Evolutionary conservation across 176 grass and related monocot genomes (phyloP), one percentile per base, ranked within the genome.

Genomic region (Musa acuminata): DNA sequence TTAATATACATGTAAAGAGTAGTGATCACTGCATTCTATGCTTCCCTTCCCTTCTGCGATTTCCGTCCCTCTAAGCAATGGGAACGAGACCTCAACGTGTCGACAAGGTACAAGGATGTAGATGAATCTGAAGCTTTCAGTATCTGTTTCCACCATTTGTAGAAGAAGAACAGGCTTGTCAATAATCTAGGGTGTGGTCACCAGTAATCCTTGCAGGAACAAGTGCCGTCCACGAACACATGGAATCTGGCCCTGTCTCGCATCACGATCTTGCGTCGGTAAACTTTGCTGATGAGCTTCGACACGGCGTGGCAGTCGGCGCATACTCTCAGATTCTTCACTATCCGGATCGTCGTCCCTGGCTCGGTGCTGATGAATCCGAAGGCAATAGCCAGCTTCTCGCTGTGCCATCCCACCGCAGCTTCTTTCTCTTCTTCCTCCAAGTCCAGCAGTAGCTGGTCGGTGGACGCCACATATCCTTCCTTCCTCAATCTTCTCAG

Each of bases 191-290:
- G 29, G 3, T n/a, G n/a, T 6, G 22, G 6, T 62, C 53, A 72
- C 78, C 78, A 80, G 53, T 51, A 80, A 24, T 80, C 78, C 26
- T 17, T 72, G 21, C 67, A 80, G 8, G 55, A 80, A 72, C 78
- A 80, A 50, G 2, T 35, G 10, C 68, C 78, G 26, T 80, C 51
- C 10, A 50, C 51, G 35, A 80, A 80, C 25, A 71, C 52, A 63
- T 80, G 68, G 68, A 80, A 80, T 17, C 68, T 22, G 35, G 3
- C 20, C 17, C 54, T 72, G 14, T 80, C 78, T 54, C 68, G 43
- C 53, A 80, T 50, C 16, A 72, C 24, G 26, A 79, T 71, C 19
- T 79, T 67, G 8, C 77, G 52, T 2, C 10, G 9, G 16, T 79
- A 70, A 72, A 80, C 19, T 68, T 72, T 62, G 8, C 65, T 62